Evolutionary conservation across 805 yeast genomes (phyloP).

Genomic region (Starmerella stellata): DNA sequence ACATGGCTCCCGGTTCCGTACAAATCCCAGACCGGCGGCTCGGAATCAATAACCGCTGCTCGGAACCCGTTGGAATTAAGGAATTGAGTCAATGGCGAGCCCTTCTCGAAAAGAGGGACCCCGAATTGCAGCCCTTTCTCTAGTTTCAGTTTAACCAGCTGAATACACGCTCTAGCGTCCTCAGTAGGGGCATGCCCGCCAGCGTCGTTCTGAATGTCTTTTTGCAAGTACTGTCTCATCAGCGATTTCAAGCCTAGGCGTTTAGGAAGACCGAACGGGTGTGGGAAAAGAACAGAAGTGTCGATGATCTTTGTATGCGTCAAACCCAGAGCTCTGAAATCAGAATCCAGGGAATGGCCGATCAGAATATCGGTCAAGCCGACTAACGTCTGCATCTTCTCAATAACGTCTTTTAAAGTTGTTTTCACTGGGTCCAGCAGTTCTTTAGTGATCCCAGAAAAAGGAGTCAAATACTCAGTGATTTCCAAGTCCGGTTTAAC

Average conservation of each 20-base stretch:
- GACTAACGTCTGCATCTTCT: slow-evolving; percentile 32
- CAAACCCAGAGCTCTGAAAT: slow-evolving; percentile 49
- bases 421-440: slow-evolving; percentile 43
- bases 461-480: slow-evolving; percentile 62
- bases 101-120: slow-evolving; percentile 16
- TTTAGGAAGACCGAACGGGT: slow-evolving; percentile 64
- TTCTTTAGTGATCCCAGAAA: slow-evolving; percentile 74
- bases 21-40: slow-evolving; percentile 22
- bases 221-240: slow-evolving; percentile 36
- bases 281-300: slow-evolving; percentile 56
- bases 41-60: slow-evolving; percentile 25
- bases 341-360: slow-evolving; percentile 84
- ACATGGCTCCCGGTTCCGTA: slow-evolving; percentile 16
- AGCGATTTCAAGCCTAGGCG: slow-evolving; percentile 63
- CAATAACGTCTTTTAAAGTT: slow-evolving; percentile 49
- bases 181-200: slow-evolving; percentile 72
- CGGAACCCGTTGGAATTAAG: slow-evolving; percentile 10
- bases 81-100: slow-evolving; percentile 2
- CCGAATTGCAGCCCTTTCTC: slow-evolving; percentile 55
- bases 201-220: slow-evolving; percentile 46
- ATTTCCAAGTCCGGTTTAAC: slow-evolving; percentile 66
- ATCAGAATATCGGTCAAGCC: slow-evolving; percentile 45
- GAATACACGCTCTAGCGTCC: slow-evolving; percentile 67
- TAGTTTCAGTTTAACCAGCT: slow-evolving; percentile 52
- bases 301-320: slow-evolving; percentile 64